A percentile compares a stretch with the other conserved stretches of the same genome.
Evolutionary conservation across 2,329 filamentous ascomycete species (phyloP).

Genomic region (Penicillium sp.): DNA sequence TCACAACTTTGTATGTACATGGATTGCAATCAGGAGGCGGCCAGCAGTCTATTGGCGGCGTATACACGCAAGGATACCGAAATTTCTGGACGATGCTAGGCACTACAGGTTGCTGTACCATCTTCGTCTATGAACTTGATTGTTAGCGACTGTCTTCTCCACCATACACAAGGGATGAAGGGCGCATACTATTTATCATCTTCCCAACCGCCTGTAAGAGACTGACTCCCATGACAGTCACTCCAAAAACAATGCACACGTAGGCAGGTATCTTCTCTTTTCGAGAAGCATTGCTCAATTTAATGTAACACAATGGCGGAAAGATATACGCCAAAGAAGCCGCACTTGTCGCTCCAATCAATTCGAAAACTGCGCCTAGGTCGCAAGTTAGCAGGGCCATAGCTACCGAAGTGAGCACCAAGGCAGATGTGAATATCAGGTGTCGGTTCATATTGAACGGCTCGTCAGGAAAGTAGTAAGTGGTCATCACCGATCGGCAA

Average conservation of each 20-base stretch:
- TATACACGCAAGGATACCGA: background rate
- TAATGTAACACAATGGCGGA: conserved; percentile 93
- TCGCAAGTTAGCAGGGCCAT: conserved; percentile 89
- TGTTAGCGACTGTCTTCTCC: conserved; percentile 18
- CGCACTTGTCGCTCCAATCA: conserved; percentile 93
- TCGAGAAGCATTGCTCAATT: conserved; percentile 78
- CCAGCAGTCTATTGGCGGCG: conserved; percentile 17
- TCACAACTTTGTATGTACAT: conserved; percentile 19
- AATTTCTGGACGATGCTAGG: conserved; percentile 17
- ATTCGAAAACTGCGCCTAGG: conserved; percentile 89
- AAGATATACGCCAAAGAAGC: conserved; percentile 94
- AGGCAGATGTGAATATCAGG: conserved; percentile 79
- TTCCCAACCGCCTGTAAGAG: conserved; percentile 74
- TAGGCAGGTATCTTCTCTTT: conserved; percentile 73
- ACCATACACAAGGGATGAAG: background rate
- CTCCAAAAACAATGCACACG: conserved; percentile 77
- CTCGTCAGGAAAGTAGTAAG: conserved; percentile 74
- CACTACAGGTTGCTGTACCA: conserved; percentile 36
- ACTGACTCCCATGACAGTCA: conserved; percentile 79
- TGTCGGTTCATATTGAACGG: conserved; percentile 85
- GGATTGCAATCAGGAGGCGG: background rate
- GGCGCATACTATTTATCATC: conserved; percentile 57
- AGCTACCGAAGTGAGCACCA: conserved; percentile 79
- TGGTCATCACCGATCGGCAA: conserved; percentile 93
- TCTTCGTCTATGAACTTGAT: conserved; percentile 37